These are phyloP conservation scores for Chaetomium cochliodes DNA, from an alignment of 495 filamentous ascomycete genomes.

Conservation along the genomic window DNA sequence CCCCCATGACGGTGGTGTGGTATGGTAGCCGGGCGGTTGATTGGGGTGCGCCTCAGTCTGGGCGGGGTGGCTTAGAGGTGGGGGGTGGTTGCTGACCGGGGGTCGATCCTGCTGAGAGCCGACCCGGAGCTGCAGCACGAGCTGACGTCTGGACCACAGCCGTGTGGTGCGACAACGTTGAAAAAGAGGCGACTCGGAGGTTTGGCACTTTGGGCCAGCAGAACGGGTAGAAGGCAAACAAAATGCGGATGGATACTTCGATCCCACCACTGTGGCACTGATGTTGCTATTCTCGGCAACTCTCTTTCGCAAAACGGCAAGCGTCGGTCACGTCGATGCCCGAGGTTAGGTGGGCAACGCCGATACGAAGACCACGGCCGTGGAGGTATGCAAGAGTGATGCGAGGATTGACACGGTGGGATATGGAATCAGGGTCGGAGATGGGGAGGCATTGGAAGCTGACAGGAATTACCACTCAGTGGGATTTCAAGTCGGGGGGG, in stretches of 20 bases:
- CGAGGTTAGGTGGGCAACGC: not conserved
- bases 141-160: not conserved
- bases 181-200: too few relatives aligned
- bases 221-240: not conserved
- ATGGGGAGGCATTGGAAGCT: not conserved
- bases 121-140: not conserved
- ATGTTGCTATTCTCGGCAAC: not conserved
- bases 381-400: not conserved
- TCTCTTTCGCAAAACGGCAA: not conserved
- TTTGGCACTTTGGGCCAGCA: not conserved
- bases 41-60: not conserved
- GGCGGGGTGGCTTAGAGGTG: slow-evolving; percentile 9
- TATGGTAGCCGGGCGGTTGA: not conserved
- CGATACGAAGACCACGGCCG: not conserved
- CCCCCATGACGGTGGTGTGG: slow-evolving; percentile 7
- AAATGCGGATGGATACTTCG: not conserved
- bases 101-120: slow-evolving; percentile 2
- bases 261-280: not conserved
- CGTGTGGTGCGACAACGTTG: not conserved
- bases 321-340: slow-evolving; percentile 2
- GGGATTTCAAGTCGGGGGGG: not conserved
- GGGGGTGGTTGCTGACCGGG: slow-evolving; percentile 9
- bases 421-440: not conserved
- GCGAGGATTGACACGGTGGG: not conserved
- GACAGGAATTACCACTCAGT: not conserved